phyloP scores from a whole-genome alignment of 2,329 filamentous ascomycete species.

The Gaeumannomyces tritici region DNA sequence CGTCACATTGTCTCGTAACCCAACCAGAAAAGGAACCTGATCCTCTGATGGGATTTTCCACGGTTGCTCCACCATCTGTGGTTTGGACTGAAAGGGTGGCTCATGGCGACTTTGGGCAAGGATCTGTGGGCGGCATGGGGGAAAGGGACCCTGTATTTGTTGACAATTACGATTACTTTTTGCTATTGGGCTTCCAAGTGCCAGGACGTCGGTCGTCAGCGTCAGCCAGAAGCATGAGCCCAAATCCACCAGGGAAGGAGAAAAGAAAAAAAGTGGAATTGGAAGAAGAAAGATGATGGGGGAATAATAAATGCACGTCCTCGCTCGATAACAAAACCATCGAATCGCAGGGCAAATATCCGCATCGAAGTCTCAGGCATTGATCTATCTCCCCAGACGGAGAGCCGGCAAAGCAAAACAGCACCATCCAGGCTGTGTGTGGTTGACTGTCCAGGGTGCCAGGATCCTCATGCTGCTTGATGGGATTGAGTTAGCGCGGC shows the following conservation, averaged over 20 bases:
- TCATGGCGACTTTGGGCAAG: not conserved
- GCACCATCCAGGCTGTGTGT: not conserved
- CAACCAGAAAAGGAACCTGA: not conserved
- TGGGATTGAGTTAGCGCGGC: not conserved
- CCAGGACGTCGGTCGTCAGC: not conserved
- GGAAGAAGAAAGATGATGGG: not conserved
- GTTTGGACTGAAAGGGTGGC: not conserved
- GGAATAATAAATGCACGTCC: not conserved
- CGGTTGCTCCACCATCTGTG: not conserved
- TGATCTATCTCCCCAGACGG: not conserved
- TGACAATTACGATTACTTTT: no score
- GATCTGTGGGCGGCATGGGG: not conserved
- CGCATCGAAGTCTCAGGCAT: not conserved
- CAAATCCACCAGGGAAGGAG: no score
- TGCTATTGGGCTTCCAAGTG: not conserved
- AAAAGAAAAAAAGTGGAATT: not conserved
- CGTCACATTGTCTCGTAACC: not conserved
- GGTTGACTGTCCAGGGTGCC: not conserved
- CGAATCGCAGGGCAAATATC: not conserved
- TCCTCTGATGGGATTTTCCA: not conserved
- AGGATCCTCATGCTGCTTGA: not conserved
- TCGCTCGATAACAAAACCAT: not conserved
- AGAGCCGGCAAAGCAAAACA: not conserved
- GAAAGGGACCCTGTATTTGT: not conserved
- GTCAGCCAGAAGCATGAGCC: not conserved